Conservation (phyloP, 345 rosid genomes). For the Rhizophora apiculata region DNA sequence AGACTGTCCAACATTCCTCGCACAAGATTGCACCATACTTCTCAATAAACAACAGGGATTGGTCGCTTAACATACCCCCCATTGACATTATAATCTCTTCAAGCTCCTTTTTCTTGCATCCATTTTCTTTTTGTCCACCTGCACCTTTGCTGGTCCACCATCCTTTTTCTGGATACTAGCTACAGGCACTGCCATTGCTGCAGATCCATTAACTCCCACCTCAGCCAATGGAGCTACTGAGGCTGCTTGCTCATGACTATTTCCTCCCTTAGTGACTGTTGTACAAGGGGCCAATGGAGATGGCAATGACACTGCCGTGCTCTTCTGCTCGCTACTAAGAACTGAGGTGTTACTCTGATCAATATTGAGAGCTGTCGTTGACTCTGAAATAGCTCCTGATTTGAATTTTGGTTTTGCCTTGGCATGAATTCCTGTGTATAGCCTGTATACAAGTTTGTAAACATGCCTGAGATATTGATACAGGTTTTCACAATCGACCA, state of each 20-base stretch:
- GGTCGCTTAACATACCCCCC: slow-evolving; percentile 5
- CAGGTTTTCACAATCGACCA: background rate
- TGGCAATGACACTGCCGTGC: slow-evolving; percentile 32
- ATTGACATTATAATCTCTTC: slow-evolving; percentile 59
- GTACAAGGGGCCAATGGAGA: slow-evolving; percentile 44
- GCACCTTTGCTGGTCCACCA: slow-evolving; percentile 54
- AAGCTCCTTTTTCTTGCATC: slow-evolving; percentile 98
- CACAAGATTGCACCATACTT: slow-evolving; percentile 1
- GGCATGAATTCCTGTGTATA: slow-evolving; percentile 90
- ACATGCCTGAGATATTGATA: background rate
- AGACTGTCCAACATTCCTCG: background rate
- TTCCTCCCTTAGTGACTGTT: slow-evolving; percentile 49
- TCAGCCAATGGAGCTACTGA: slow-evolving; percentile 32
- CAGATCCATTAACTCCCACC: slow-evolving; percentile 38
- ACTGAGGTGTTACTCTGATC: slow-evolving; percentile 54
- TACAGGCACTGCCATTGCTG: slow-evolving; percentile 17
- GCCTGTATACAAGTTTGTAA: slow-evolving; percentile 44
- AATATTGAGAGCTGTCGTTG: slow-evolving; percentile 74
- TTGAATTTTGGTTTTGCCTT: slow-evolving; percentile 85
- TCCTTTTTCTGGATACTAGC: slow-evolving; percentile 50
- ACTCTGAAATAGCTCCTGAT: slow-evolving; percentile 86
- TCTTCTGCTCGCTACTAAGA: slow-evolving; percentile 44
- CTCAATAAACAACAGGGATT: slow-evolving; percentile 7
- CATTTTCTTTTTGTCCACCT: slow-evolving; percentile 84
- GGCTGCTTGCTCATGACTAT: slow-evolving; percentile 52